Conservation (phyloP, 345 rosid species). For the Pugionium dolabratum region DNA sequence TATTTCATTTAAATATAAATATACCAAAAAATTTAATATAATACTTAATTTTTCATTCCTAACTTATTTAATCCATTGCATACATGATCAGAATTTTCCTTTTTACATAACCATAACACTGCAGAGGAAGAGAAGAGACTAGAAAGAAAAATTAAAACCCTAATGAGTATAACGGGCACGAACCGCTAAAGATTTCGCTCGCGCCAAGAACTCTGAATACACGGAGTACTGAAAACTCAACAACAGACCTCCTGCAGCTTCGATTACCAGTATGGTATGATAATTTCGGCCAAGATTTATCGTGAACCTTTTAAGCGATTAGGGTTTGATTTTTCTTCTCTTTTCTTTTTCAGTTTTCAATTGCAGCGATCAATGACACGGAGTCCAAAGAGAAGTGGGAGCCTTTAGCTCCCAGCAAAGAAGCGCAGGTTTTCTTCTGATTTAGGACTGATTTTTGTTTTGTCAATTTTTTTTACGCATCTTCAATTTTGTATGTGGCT, state of each 20-base stretch:
- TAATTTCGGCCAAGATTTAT: slow-evolving; percentile 6
- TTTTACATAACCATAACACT: not conserved
- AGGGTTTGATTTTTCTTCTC: slow-evolving; percentile 6
- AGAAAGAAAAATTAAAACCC: slow-evolving; percentile 19
- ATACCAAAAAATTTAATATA: no score
- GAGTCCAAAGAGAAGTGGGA: slow-evolving; percentile 86
- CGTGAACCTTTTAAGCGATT: slow-evolving; percentile 7
- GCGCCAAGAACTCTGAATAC: slow-evolving; percentile 5
- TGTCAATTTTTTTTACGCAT: not conserved
- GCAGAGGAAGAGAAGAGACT: slow-evolving; percentile 9
- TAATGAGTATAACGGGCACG: slow-evolving; percentile 11
- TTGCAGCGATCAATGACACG: slow-evolving; percentile 93
- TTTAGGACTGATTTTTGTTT: slow-evolving; percentile 14
- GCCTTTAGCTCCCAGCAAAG: slow-evolving; percentile 97
- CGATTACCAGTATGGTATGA: slow-evolving; percentile 34
- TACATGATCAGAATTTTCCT: not conserved
- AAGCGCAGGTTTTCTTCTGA: slow-evolving; percentile 70
- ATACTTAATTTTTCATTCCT: no score
- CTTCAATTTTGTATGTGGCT: slow-evolving; percentile 4
- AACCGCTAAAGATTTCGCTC: not conserved
- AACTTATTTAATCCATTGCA: no score
- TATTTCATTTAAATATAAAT: no score
- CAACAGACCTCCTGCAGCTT: slow-evolving; percentile 3
- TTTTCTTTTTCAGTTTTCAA: slow-evolving; percentile 63
- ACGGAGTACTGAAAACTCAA: slow-evolving; percentile 11